Evolutionary conservation across 768 basidiomycete genomes (phyloP).

Genomic region (Psilocybe subaeruginosa): DNA sequence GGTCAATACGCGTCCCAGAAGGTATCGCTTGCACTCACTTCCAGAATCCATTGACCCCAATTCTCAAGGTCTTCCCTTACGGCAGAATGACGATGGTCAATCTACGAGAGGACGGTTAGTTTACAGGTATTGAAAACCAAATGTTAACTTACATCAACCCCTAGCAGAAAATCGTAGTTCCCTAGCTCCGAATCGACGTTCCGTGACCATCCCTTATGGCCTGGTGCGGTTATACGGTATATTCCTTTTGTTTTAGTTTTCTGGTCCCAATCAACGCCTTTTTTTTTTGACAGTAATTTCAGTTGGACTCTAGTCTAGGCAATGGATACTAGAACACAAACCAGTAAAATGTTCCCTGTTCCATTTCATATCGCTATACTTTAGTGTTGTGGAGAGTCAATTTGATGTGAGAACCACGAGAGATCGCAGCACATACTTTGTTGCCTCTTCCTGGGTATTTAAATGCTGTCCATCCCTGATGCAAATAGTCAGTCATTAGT

Average conservation of each 20-base stretch:
- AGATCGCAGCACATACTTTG: constrained; percentile 48
- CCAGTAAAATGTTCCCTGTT: constrained; percentile 81
- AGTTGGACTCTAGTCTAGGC: background rate
- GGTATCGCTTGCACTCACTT: constrained; percentile 25
- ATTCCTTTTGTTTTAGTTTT: constrained; percentile 62
- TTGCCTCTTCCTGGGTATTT: constrained; percentile 77
- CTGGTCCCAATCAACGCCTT: constrained; percentile 87
- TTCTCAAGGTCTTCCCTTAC: constrained; percentile 72
- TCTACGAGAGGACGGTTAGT: constrained; percentile 42
- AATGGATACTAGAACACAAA: constrained; percentile 26
- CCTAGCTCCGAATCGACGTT: constrained; percentile 84
- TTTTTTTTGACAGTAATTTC: background rate
- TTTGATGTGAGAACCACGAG: background rate
- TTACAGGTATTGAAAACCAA: background rate
- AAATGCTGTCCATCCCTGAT: constrained; percentile 85
- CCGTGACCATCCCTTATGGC: constrained; percentile 80
- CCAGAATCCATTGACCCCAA: constrained; percentile 83
- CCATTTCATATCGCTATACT: constrained; percentile 80
- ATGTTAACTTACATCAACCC: constrained; percentile 57
- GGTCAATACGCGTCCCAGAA: constrained; percentile 7
- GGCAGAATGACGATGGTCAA: constrained; percentile 82
- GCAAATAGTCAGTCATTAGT: constrained; percentile 5
- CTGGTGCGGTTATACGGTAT: constrained; percentile 69
- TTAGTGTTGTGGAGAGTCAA: background rate
- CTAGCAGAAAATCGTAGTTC: constrained; percentile 86